Percentiles rank a stretch among this genome's conserved stretches.
phyloP scores from a whole-genome alignment of 116 monocot genomes.

The Cymodocea nodosa region DNA sequence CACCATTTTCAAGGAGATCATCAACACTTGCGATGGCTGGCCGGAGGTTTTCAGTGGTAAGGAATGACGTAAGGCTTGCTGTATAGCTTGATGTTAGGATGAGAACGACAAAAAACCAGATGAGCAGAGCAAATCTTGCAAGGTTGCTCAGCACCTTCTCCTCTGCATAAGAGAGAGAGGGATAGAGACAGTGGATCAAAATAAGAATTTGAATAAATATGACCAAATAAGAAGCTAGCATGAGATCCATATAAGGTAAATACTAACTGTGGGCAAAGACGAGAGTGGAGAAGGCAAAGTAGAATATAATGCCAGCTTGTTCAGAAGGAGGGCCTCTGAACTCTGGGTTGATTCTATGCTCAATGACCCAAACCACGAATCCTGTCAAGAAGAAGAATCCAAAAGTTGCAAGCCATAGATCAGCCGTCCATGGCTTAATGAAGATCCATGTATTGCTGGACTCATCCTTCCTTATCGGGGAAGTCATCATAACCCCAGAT shows the following conservation, averaged over 20 bases:
- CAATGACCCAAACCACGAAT: conserved; percentile 29
- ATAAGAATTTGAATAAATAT: not conserved
- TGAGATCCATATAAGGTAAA: not conserved
- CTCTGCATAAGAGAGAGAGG: conserved; percentile 4
- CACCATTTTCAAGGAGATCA: conserved; percentile 11
- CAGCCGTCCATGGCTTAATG: conserved; percentile 18
- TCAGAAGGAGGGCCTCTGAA: conserved; percentile 19
- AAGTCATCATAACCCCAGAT: conserved; percentile 22
- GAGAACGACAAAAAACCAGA: conserved; percentile 30
- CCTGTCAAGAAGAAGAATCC: conserved; percentile 27
- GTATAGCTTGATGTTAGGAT: conserved; percentile 28
- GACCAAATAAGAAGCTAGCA: not conserved
- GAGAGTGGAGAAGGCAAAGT: conserved; percentile 27
- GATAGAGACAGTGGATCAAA: not conserved
- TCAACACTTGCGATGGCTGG: conserved; percentile 10
- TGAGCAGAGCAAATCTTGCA: conserved; percentile 15
- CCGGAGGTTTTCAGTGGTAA: conserved; percentile 14
- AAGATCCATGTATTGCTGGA: conserved; percentile 25
- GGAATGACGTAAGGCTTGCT: conserved; percentile 19
- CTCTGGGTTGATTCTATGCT: conserved; percentile 24
- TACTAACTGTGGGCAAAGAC: conserved; percentile 22
- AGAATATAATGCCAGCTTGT: conserved; percentile 23
- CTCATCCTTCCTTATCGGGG: conserved; percentile 9
- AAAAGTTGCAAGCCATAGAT: conserved; percentile 25
- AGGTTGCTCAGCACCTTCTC: conserved; percentile 20